Base-by-base conservation (phyloP, 495 filamentous ascomycete genomes). In the Lineolata rhizophorae region DNA sequence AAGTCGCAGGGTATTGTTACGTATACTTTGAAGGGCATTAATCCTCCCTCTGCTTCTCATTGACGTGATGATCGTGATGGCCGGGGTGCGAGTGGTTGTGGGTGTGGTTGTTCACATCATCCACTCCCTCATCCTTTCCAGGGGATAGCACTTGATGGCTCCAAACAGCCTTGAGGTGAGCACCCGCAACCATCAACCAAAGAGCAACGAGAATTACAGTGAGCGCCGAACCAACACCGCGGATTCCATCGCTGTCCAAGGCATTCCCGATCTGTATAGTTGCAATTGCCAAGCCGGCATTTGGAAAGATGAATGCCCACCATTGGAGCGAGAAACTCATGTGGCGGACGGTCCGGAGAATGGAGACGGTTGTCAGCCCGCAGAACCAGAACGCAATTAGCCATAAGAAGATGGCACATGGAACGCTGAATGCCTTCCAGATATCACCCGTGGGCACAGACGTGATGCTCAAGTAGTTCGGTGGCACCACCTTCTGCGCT, bases 341-440 rank as follows among this genome's bases (percentile, higher is more conserved):
- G 10, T 14, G 10, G 8, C 28, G 6, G 10, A 8, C 8, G 6
- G 16, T 6, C 48, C 47, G 29, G 46, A 35, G 22, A 44, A 42
- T 3, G 40, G 45, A 20, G 42, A 43, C 12, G 22, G 22, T 26
- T 8, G 22, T 12, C 8, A 26, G 22, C 12, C 8, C 22, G 22
- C 22, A 26, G 12, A 26, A 26, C 22, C 22, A 26, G 12, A 26
- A 26, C 8, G 22, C 22, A 16, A 8, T 16, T 10, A 8, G 28
- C 10, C 10, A 30, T 16, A 8, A 30, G 17, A 30, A 30, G 28
- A 30, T 30, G 10, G 8, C 8, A 9, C 8, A 30, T 30, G 15
- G 8, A 12, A 26, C 8, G 8, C 22, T 12, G 22, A 26, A 12
- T 12, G 17, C 28, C n/a, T n/a, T n/a, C n/a, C n/a, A n/a, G n/a